Conservation (phyloP, 2,329 filamentous ascomycete species). For the Pestalotiopsis sp. region DNA sequence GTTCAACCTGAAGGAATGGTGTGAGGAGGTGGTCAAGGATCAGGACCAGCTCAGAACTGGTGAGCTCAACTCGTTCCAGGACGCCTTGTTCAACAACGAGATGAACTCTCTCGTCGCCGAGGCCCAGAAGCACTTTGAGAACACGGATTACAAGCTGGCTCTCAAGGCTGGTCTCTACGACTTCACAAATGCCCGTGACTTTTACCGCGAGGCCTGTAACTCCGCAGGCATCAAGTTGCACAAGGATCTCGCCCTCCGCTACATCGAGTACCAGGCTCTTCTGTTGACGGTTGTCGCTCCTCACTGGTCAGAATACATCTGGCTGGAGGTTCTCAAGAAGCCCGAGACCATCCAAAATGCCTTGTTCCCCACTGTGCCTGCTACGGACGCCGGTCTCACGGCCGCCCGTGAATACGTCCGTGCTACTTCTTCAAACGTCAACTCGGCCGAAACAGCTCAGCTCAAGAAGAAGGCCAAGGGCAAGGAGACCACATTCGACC, state of each 20-base stretch:
- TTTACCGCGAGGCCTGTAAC: conserved; percentile 82
- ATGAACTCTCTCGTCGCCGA: conserved; percentile 83
- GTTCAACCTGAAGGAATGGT: conserved; percentile 84
- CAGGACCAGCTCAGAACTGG: conserved; percentile 73
- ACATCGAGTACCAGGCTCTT: conserved; percentile 84
- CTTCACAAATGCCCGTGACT: conserved; percentile 84
- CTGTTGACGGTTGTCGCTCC: conserved; percentile 84
- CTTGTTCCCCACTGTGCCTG: conserved; percentile 70
- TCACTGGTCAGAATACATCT: conserved; percentile 94
- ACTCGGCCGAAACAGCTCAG: conserved; percentile 79
- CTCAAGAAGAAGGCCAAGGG: conserved; percentile 92
- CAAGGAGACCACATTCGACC: conserved; percentile 83
- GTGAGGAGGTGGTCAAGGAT: conserved; percentile 79
- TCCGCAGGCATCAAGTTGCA: conserved; percentile 86
- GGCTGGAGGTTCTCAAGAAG: conserved; percentile 87
- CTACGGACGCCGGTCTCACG: conserved; percentile 67
- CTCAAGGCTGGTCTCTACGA: conserved; percentile 88
- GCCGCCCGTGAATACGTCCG: conserved; percentile 82
- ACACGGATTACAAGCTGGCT: conserved; percentile 83
- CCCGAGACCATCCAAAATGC: conserved; percentile 77
- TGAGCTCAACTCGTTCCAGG: conserved; percentile 76
- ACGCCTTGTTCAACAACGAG: conserved; percentile 91
- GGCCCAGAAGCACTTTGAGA: conserved; percentile 75
- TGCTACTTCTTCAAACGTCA: conserved; percentile 75
- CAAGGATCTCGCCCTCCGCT: conserved; percentile 74